Percentiles rank a stretch among this genome's conserved stretches.
Conservation (phyloP, 225 moss, liverwort and hornwort species). For the Physcomitrellopsis africana region DNA sequence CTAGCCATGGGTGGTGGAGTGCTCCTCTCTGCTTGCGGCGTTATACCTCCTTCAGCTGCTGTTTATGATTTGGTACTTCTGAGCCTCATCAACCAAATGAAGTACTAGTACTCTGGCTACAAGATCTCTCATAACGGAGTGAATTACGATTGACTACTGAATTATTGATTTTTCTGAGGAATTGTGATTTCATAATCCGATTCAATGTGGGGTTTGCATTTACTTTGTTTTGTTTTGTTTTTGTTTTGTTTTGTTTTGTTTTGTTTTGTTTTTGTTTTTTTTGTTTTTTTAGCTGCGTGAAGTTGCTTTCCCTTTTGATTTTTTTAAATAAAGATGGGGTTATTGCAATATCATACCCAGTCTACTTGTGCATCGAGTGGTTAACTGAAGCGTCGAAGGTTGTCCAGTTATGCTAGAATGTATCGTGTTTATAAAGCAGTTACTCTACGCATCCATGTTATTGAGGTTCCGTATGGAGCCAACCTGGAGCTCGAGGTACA, state of each 20-base stretch:
- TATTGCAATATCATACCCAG: background rate
- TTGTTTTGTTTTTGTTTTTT: too few relatives aligned
- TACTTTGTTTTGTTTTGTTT: too few relatives aligned
- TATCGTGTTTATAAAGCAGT: constrained; percentile 9
- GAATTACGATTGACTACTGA: background rate
- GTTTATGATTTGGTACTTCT: constrained; percentile 76
- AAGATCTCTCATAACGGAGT: background rate
- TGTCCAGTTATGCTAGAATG: background rate
- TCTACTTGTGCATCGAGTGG: background rate
- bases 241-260: too few relatives aligned
- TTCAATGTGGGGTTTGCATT: too few relatives aligned
- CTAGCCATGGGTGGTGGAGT: constrained; percentile 83
- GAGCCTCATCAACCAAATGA: constrained; percentile 20
- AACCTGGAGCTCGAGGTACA: constrained; percentile 11
- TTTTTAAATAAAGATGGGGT: background rate
- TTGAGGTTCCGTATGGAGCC: constrained; percentile 15
- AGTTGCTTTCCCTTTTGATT: background rate
- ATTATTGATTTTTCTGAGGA: background rate
- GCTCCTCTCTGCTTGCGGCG: constrained; percentile 63
- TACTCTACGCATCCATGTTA: background rate
- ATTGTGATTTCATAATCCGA: background rate
- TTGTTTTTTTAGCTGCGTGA: background rate
- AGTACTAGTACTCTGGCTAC: background rate
- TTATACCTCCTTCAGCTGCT: constrained; percentile 74
- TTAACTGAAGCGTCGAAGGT: background rate